A percentile compares a stretch with the other conserved stretches of the same genome.
phyloP scores from a whole-genome alignment of 257 asterid genomes.

The Petunia secreta region DNA sequence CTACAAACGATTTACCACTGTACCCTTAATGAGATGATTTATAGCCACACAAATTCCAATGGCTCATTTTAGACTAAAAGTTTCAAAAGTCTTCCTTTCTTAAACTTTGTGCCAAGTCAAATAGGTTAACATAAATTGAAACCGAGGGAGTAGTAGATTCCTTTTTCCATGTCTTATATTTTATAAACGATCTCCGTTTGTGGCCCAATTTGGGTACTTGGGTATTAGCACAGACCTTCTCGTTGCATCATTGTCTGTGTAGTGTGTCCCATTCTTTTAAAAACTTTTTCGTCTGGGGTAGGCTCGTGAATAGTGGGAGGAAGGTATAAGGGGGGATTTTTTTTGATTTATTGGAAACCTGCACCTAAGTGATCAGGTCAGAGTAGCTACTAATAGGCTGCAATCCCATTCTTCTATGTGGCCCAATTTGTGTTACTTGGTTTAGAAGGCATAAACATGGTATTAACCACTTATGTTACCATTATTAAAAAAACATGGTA shows the following conservation, averaged over 20 bases:
- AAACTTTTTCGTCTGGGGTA: neutral
- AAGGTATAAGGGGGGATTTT: neutral
- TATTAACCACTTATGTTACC: neutral
- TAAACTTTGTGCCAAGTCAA: no score
- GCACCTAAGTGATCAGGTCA: neutral
- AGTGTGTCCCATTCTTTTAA: neutral
- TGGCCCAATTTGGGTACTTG: neutral
- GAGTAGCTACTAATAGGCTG: constrained; percentile 19
- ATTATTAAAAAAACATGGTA: neutral
- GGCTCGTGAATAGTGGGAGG: constrained; percentile 4
- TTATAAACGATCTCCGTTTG: neutral
- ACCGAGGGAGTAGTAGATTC: no score
- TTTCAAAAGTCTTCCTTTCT: no score
- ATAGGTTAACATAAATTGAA: no score
- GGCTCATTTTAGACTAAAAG: no score
- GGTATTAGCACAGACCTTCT: neutral
- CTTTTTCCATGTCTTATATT: no score
- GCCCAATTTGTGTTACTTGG: neutral
- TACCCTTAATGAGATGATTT: no score
- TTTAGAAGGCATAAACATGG: neutral
- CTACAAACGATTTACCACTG: no score
- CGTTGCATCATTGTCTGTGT: neutral
- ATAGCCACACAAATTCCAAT: no score
- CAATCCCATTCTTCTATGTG: neutral
- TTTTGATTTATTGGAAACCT: neutral